Evolutionary conservation across 345 rosid species (phyloP).

Genomic region (Euphorbia peplus): DNA sequence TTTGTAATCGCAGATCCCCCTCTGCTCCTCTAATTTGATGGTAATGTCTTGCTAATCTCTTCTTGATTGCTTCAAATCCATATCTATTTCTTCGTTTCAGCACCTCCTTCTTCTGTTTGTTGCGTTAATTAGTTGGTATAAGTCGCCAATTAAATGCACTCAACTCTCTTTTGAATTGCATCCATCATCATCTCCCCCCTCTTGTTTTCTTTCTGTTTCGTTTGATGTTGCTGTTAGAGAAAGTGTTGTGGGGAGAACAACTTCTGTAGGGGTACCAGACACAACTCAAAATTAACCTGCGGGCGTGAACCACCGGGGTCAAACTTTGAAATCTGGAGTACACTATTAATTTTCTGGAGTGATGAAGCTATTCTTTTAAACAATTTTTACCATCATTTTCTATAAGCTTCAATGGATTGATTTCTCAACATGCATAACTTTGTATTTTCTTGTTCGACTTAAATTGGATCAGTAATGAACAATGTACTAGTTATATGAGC

Average conservation of each 20-base stretch:
- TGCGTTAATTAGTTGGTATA: neutral
- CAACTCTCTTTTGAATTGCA: neutral
- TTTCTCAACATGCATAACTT: neutral
- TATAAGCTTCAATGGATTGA: neutral
- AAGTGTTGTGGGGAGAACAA: no score
- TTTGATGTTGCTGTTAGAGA: no score
- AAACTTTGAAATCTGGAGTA: neutral
- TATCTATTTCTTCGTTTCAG: neutral
- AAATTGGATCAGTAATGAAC: neutral
- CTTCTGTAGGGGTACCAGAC: no score
- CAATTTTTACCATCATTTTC: neutral
- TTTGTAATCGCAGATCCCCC: neutral
- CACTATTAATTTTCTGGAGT: neutral
- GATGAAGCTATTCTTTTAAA: neutral
- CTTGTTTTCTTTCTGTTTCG: neutral
- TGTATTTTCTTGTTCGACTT: neutral
- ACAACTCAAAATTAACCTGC: no score
- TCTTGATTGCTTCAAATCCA: neutral
- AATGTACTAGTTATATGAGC: neutral
- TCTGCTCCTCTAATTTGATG: neutral
- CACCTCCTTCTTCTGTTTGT: neutral
- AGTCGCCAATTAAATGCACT: neutral
- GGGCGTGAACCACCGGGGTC: no score
- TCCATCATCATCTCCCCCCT: no score
- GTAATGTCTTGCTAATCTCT: neutral